These are phyloP conservation scores for Diaporthe destruens DNA, from an alignment of 2,329 filamentous ascomycete genomes.

Conservation along the genomic window DNA sequence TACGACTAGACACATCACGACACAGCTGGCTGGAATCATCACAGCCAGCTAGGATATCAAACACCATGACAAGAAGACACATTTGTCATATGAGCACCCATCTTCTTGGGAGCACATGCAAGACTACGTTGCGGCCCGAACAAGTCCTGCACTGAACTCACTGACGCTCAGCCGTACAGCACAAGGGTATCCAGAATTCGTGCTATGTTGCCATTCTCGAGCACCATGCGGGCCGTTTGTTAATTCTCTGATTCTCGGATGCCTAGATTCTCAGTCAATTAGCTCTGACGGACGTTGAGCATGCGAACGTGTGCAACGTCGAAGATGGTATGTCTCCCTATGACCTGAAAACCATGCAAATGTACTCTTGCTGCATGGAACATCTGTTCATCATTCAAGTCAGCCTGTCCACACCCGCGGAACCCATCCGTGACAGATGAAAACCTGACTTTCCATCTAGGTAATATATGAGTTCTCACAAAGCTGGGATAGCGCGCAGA, in stretches of 20 bases:
- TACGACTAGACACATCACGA: constrained; percentile 42
- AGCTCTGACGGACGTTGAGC: not conserved
- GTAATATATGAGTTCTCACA: too few relatives aligned
- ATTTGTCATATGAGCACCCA: not conserved
- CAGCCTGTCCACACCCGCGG: not conserved
- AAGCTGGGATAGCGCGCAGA: not conserved
- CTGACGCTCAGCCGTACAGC: not conserved
- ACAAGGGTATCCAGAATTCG: not conserved
- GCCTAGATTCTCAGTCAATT: not conserved
- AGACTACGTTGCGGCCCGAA: not conserved
- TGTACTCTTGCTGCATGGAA: not conserved
- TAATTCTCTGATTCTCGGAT: not conserved
- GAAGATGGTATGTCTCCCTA: not conserved
- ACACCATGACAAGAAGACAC: constrained; percentile 31
- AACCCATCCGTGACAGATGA: not conserved
- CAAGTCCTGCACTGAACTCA: not conserved
- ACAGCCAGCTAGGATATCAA: constrained; percentile 30
- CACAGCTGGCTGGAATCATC: constrained; percentile 34
- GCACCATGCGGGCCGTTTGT: not conserved
- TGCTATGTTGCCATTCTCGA: not conserved
- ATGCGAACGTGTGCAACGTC: not conserved
- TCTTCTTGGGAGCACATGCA: not conserved
- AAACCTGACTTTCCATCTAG: not conserved
- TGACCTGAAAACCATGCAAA: not conserved
- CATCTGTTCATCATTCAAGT: not conserved